Evolutionary conservation across 202 grass and related monocot species (phyloP), one percentile per base, ranked within the genome.

Genomic region (Zoysia matrella): DNA sequence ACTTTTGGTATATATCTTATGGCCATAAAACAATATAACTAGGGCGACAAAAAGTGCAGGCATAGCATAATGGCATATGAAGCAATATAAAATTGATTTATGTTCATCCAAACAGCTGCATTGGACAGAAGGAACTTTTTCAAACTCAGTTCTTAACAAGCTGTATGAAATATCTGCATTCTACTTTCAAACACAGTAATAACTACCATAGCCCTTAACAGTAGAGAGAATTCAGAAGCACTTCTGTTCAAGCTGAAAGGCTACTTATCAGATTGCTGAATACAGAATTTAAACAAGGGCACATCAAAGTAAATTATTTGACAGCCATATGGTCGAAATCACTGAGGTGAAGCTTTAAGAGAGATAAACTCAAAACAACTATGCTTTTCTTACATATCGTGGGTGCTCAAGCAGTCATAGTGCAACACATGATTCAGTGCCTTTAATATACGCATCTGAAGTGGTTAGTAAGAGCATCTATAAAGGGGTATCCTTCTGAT

Each of bases 401-500:
- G 36, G 11, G 46, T 68, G 41, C 52, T 47, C n/a, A 53, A 52
- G 67, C 46, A 62, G 71, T 47, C 3, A 67, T 16, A 80, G 45
- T 60, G 50, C 60, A 67, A 55, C 69, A 57, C 41, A 69, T 58
- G 8, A 36, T 2, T 73, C 16, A 18, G 9, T 3, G 0, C 6
- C 1, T 65, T 71, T 7, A 73, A 66, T 80, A 67, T 14, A 7
- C 22, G 11, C 73, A 43, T 41, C 58, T 16, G 11, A 40, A 5
- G 36, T 58, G 39, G 2, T 13, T 52, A 57, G 30, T 13, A 5
- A 68, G 14, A 76, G 8, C 83, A 60, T n/a, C 9, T 45, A 46
- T 78, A 63, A 62, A 15, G 8, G 42, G 55, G 41, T 69, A 74
- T 49, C 53, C n/a, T 62, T 48, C 78, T 56, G 44, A 74, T 0